Base-by-base conservation (phyloP, 2,329 filamentous ascomycete species). In the Talaromyces sp. region DNA sequence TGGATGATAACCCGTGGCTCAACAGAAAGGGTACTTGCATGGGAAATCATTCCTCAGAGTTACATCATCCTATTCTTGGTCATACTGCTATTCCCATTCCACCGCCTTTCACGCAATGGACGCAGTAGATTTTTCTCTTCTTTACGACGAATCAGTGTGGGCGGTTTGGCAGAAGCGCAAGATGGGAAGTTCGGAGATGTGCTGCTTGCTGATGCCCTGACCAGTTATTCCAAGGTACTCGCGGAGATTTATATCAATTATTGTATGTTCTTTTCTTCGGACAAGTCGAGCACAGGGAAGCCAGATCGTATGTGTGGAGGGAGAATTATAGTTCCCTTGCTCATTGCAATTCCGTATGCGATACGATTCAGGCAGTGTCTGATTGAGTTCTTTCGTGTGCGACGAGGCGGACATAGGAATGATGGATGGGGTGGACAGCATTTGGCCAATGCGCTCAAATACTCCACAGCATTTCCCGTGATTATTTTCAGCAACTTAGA, bases 141-240 rank as follows among this genome's bases (percentile, higher is more conserved):
- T 0, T 81, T 98, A 52, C 87, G 87, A 67, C 89, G 95, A 64
- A 88, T 98, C 67, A 87, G 87, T 70, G 81, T 97, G 50, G 95
- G 95, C 27, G 93, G 94, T 0, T 84, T 99, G 27, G 94, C 95
- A 14, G 89, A 94, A 77, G 83, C 91, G 0, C 87, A 91, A 70
- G 91, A 97, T 77, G 93, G 94, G 63, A 97, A 96, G 74, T 98
- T 98, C 72, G 94, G 92, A 64, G 95, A 99, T 75, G 90, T 98
- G 61, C 81, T 99, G 65, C 86, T 99, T 19, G 93, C 95, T 39
- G 95, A 99, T 84, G 94, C 93, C 63, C 80, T 98, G 71, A 99
- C 95, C 48, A 96, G 91, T 72, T 99, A 98, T 76, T 90, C 94
- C 67, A 97, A 96, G 77, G 90, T 97, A 35, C 83, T 96, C 33